Base-by-base conservation (phyloP, 2,329 filamentous ascomycete genomes). In the Pseudogymnoascus sp. region DNA sequence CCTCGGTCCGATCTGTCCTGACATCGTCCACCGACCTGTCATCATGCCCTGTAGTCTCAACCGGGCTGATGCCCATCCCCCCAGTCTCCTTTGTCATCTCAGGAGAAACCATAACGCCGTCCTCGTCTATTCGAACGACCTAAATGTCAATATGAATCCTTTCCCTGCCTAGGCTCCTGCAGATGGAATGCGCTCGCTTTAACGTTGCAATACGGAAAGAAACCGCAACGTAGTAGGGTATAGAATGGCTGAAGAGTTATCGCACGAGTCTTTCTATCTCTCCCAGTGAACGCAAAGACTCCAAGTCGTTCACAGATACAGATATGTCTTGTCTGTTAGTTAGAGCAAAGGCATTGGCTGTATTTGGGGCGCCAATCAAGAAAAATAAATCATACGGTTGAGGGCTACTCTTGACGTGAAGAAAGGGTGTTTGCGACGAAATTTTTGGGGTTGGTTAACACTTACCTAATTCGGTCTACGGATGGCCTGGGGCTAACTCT, bases 221-320 rank as follows among this genome's bases (percentile, higher is more conserved):
- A 59, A 25, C n/a, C 33, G 37, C 57, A 59, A 25, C 11, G 57
- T 33, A 18, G 28, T 20, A 54, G 37, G 18, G n/a, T 59, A 41
- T 59, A 11, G 57, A 14, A 41, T 41, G 20, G 6, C 58, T 37
- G 25, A 54, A 12, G 35, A 30, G 30, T 25, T 33, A 12, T 61
- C 60, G 6, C 61, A 20, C 63, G 72, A 81, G 81, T 84, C 81
- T 85, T 84, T 84, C 79, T 81, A 65, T 72, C 75, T 57, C 73
- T 77, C 77, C 72, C 77, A 75, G 80, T 82, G 84, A 84, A 81
- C 82, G 82, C 82, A 85, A 85, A 85, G 82, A 85, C 82, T 81
- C 74, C 68, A 85, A 85, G 82, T 85, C 82, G 82, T 82, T 74
- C 81, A 81, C 81, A 73, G 75, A 66, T 69, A 61, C 67, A 73